A percentile compares a stretch with the other conserved stretches of the same genome.
phyloP scores from a whole-genome alignment of 106 monocot species.

The Dendrobium officinale region DNA sequence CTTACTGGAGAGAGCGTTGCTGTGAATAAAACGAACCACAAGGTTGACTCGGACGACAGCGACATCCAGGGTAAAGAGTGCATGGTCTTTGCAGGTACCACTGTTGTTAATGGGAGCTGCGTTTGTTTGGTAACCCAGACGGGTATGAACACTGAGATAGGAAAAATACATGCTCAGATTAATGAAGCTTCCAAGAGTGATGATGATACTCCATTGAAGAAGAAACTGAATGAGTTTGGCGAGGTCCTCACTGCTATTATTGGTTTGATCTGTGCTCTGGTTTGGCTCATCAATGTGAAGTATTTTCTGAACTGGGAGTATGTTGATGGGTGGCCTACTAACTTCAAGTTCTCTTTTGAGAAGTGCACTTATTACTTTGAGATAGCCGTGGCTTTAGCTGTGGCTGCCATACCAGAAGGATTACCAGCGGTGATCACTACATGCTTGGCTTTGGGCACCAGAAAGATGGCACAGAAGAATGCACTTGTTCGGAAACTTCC shows the following conservation, averaged over 20 bases:
- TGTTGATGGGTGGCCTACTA: slow-evolving; percentile 31
- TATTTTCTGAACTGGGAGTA: slow-evolving; percentile 36
- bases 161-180: slow-evolving; percentile 26
- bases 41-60: slow-evolving; percentile 25
- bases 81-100: slow-evolving; percentile 80
- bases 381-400: slow-evolving; percentile 31
- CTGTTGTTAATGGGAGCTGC: slow-evolving; percentile 71
- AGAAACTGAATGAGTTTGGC: slow-evolving; percentile 34
- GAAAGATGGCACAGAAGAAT: slow-evolving; percentile 32
- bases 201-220: slow-evolving; percentile 33
- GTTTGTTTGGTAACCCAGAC: slow-evolving; percentile 44
- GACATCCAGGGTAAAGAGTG: slow-evolving; percentile 67
- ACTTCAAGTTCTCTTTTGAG: slow-evolving; percentile 34
- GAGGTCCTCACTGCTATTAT: slow-evolving; percentile 23
- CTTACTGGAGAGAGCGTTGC: slow-evolving; percentile 53
- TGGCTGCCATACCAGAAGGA: slow-evolving; percentile 38
- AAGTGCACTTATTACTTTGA: slow-evolving; percentile 35
- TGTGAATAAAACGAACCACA: slow-evolving; percentile 35
- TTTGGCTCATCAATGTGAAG: slow-evolving; percentile 37
- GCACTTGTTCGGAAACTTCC: slow-evolving; percentile 51
- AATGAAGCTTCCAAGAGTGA: slow-evolving; percentile 33
- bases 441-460: slow-evolving; percentile 31
- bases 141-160: slow-evolving; percentile 49
- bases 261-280: slow-evolving; percentile 25
- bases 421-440: slow-evolving; percentile 37